These are phyloP conservation scores for Pichia sp. DNA, from an alignment of 1,139 yeast species.

Conservation along the genomic window DNA sequence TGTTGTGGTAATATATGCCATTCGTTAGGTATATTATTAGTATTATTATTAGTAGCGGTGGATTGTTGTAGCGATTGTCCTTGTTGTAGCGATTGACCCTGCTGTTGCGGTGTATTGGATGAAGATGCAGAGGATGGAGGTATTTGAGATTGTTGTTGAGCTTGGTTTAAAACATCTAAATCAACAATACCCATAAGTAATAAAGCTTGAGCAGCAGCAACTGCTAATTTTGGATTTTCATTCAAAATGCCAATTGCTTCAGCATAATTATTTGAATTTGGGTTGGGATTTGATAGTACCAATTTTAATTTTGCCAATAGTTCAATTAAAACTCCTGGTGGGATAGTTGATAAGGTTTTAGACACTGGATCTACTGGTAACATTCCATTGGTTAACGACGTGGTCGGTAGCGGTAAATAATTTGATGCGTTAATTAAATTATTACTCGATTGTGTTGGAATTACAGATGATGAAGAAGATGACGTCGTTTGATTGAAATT, in stretches of 20 bases:
- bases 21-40: slow-evolving; percentile 27
- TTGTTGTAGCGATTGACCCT: slow-evolving; percentile 1
- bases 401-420: slow-evolving; percentile 42
- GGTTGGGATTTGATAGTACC: slow-evolving; percentile 43
- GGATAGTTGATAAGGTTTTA: slow-evolving; percentile 51
- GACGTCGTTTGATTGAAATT: background rate
- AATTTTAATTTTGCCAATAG: slow-evolving; percentile 57
- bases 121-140: background rate
- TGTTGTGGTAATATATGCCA: slow-evolving; percentile 48
- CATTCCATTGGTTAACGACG: slow-evolving; percentile 33
- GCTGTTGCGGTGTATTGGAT: slow-evolving; percentile 22
- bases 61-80: background rate
- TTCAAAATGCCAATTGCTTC: slow-evolving; percentile 36
- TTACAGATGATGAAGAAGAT: background rate
- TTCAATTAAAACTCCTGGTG: slow-evolving; percentile 65
- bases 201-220: slow-evolving; percentile 65
- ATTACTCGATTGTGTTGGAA: background rate
- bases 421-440: slow-evolving; percentile 32
- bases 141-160: slow-evolving; percentile 23
- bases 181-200: slow-evolving; percentile 73
- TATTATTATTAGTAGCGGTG: background rate
- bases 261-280: slow-evolving; percentile 35
- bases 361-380: slow-evolving; percentile 42
- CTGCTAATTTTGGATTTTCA: slow-evolving; percentile 46
- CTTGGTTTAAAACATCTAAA: slow-evolving; percentile 50